Evolutionary conservation across 2,329 filamentous ascomycete genomes (phyloP).

Genomic region (Graphilbum fragrans): DNA sequence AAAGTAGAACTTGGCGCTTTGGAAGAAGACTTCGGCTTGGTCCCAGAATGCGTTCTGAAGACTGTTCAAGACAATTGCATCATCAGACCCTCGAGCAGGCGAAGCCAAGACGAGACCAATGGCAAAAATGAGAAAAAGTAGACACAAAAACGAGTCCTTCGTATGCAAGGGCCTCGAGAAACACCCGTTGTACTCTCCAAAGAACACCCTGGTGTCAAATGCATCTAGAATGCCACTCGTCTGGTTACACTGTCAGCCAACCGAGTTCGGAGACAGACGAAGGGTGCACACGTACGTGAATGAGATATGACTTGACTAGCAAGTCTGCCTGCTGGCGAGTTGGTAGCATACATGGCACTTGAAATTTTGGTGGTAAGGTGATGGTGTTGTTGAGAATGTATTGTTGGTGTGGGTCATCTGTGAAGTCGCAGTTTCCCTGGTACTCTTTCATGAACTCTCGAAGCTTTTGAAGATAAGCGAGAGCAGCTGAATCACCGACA

Average conservation of each 20-base stretch:
- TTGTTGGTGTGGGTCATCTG: conserved; percentile 44
- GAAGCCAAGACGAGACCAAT: conserved; percentile 48
- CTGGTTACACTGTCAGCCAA: conserved; percentile 19
- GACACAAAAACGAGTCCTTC: conserved; percentile 40
- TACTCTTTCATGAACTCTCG: conserved; percentile 46
- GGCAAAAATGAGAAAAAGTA: conserved; percentile 50
- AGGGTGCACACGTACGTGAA: conserved; percentile 29
- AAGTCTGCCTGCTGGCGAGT: conserved; percentile 36
- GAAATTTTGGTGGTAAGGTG: conserved; percentile 29
- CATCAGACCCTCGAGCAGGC: conserved; percentile 33
- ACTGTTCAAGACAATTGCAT: conserved; percentile 37
- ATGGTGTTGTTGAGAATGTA: conserved; percentile 40
- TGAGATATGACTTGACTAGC: conserved; percentile 47
- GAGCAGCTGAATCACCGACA: conserved; percentile 49
- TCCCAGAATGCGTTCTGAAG: conserved; percentile 34
- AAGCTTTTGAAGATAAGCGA: conserved; percentile 48
- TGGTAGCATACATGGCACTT: conserved; percentile 40
- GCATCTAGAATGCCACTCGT: conserved; percentile 50
- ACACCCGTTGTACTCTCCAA: conserved; percentile 35
- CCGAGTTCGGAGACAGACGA: neutral
- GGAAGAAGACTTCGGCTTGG: conserved; percentile 50
- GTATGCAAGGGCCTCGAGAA: conserved; percentile 40
- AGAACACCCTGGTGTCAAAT: conserved; percentile 39
- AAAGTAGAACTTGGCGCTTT: conserved; percentile 41
- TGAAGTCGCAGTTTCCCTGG: conserved; percentile 45